Base-by-base conservation (phyloP, 257 asterid genomes). In the Ocimum tenuiflorum region DNA sequence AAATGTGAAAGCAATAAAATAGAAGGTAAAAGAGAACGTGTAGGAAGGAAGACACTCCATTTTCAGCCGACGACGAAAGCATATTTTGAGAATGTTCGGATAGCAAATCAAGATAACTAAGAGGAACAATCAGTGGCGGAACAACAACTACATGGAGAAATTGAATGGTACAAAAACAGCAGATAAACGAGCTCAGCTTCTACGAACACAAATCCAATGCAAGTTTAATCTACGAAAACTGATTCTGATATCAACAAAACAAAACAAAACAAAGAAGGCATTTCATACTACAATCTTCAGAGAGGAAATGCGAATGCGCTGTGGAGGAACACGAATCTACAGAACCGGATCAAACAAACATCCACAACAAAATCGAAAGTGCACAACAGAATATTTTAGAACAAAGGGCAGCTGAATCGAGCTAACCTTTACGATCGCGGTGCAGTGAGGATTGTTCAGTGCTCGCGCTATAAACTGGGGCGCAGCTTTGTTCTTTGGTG, bases 341-440 rank as follows among this genome's bases (percentile, higher is more conserved):
- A 35, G 38, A 6, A 17, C 19, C 39, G n/a, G 6, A 56, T 4
- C 31, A 48, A 22, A 63, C 24, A 51, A 22, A 1, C 39, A 41
- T 17, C n/a, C 51, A 29, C 20, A 33, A n/a, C n/a, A 22, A 35
- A 7, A 27, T n/a, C 3, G 10, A 52, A 23, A 36, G n/a, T n/a
- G 13, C 0, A 27, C 36, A 39, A 9, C 1, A 52, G 27, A 7
- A 11, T 3, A 59, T 7, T 19, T 20, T 24, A 48, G 6, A 10
- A 14, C 31, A 1, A 27, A 27, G 31, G 7, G 4, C 11, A 43
- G 18, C 11, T 31, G 38, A 17, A 54, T n/a, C 27, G 9, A 38
- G 41, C 78, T 74, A 46, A 74, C 78, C 29, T 31, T 19, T 43
- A 50, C 67, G 53, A n/a, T 10, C 12, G 15, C 1, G 23, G 38